Conservation (phyloP, 257 asterid genomes). For the Ballota nigra region DNA sequence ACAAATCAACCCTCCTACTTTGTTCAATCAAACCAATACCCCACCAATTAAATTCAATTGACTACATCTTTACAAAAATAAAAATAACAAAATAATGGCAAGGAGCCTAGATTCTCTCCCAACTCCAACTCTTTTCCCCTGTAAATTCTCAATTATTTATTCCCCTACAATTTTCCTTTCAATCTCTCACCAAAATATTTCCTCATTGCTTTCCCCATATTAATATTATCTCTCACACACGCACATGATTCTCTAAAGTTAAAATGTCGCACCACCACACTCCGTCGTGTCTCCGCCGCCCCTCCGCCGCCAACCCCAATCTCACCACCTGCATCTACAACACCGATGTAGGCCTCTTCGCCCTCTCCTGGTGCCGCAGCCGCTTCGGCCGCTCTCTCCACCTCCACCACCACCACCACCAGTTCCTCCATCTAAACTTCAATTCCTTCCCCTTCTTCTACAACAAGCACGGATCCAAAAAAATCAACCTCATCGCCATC, state of each 20-base stretch:
- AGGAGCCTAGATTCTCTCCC: not conserved
- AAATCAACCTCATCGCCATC: slow-evolving; percentile 22
- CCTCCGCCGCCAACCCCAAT: slow-evolving; percentile 31
- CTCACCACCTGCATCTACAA: slow-evolving; percentile 53
- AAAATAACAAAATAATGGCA: not conserved
- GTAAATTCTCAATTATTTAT: not conserved
- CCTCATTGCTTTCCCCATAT: too few species aligned
- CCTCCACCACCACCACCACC: slow-evolving; percentile 42
- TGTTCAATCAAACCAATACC: slow-evolving; percentile 21
- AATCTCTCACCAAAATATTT: not conserved
- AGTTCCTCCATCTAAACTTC: slow-evolving; percentile 42
- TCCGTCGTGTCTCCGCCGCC: slow-evolving; percentile 43
- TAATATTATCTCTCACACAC: too few species aligned
- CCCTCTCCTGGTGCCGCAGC: slow-evolving; percentile 55
- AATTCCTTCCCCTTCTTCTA: slow-evolving; percentile 40
- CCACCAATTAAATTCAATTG: slow-evolving; percentile 3
- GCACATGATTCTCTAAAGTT: not conserved
- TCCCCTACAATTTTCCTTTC: not conserved
- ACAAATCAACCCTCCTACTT: slow-evolving; percentile 21
- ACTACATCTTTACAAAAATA: not conserved
- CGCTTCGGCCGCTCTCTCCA: slow-evolving; percentile 51
- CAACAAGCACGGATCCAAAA: slow-evolving; percentile 46
- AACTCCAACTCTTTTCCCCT: not conserved
- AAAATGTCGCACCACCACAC: slow-evolving; percentile 32
- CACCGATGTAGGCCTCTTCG: slow-evolving; percentile 45